Base-by-base conservation (phyloP, 345 rosid genomes). In the Nasturtium officinale region DNA sequence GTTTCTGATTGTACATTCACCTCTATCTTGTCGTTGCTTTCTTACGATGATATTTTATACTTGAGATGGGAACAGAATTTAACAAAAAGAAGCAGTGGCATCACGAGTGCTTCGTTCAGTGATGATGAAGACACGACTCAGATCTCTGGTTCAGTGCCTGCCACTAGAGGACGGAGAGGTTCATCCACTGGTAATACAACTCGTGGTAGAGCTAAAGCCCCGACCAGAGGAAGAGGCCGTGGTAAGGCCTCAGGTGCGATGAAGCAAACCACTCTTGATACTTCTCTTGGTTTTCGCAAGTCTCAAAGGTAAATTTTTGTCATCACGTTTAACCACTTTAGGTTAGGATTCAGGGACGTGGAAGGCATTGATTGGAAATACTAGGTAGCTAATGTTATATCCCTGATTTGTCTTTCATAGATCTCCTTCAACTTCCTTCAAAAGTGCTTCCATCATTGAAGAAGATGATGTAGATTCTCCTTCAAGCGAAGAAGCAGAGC, bases 201-300 rank as follows among this genome's bases (percentile, higher is more conserved):
- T 38, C 84, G 80, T 65, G 86, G 78, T 75, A 87, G 83, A 81
- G 85, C 85, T 72, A 88, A 87, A 80, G 74, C 86, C 77, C 72
- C 97, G 25, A 74, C 91, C 52, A 87, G 96, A 78, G 98, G 96
- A 83, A 88, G 97, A 76, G 98, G 97, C 47, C 81, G 95, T 38
- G 87, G 87, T 45, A 78, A 87, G 87, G 85, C 96, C 45, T 77
- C 96, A 18, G 78, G 78, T 80, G 85, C 78, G 70, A 78, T 94
- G 85, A 89, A 88, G 82, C 96, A 94, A 82, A 87, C 89, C 71
- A 94, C 97, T 73, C 97, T 94, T 77, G 91, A 91, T 84, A 71
- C 82, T 54, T 53, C 86, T 62, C 78, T 87, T 47, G 93, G 92
- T 43, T 82, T 87, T 79, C 91, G 86, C 71, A 91, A 77, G 65